Conservation (phyloP, 2,329 filamentous ascomycete genomes). For the Balansia obtecta region DNA sequence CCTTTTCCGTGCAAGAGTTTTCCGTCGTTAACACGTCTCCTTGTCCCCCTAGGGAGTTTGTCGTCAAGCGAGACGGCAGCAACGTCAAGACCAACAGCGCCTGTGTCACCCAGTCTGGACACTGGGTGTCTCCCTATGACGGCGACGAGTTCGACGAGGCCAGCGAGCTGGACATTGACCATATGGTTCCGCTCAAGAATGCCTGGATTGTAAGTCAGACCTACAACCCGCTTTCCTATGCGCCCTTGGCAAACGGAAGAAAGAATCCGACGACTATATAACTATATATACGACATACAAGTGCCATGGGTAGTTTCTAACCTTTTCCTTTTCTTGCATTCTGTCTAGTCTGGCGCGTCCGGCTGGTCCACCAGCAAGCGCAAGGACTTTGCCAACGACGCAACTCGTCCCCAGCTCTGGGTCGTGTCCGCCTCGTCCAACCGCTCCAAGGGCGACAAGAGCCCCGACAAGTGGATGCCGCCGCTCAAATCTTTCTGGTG, state of each 20-base stretch:
- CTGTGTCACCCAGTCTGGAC: constrained; percentile 53
- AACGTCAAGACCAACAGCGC: constrained; percentile 43
- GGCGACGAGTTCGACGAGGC: constrained; percentile 56
- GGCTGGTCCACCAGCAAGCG: constrained; percentile 58
- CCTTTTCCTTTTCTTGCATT: not conserved
- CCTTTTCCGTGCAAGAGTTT: too few relatives aligned
- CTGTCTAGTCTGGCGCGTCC: constrained; percentile 51
- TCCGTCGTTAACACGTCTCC: too few relatives aligned
- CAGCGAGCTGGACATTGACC: constrained; percentile 68
- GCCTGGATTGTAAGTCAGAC: constrained; percentile 54
- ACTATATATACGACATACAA: not conserved
- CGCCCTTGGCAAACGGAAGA: not conserved
- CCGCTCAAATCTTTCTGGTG: constrained; percentile 58
- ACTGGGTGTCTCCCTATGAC: constrained; percentile 63
- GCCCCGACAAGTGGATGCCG: constrained; percentile 68
- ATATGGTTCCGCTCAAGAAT: constrained; percentile 70
- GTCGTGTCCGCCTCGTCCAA: constrained; percentile 72
- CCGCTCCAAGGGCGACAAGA: constrained; percentile 57
- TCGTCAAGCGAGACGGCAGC: constrained; percentile 62
- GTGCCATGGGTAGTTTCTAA: too few relatives aligned
- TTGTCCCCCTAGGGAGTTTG: constrained; percentile 40
- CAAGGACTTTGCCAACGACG: constrained; percentile 63
- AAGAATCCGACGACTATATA: not conserved
- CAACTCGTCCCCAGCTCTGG: constrained; percentile 62
- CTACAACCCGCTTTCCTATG: not conserved